These are phyloP conservation scores for Buddleja alternifolia DNA, from an alignment of 257 asterid species.

Conservation along the genomic window DNA sequence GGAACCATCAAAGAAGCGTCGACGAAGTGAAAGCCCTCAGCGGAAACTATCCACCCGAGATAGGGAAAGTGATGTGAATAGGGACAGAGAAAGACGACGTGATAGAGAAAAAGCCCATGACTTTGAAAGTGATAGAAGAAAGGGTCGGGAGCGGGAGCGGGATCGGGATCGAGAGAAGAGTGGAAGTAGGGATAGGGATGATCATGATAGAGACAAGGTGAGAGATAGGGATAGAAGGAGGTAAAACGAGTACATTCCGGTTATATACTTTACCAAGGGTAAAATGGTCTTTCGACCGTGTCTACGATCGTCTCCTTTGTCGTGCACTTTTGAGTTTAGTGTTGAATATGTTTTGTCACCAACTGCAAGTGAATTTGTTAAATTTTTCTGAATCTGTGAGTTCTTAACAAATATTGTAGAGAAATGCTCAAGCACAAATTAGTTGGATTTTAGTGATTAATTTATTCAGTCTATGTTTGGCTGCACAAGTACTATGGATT, in stretches of 20 bases:
- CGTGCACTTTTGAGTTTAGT: no score
- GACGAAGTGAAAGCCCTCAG: constrained; percentile 65
- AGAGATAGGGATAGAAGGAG: constrained; percentile 59
- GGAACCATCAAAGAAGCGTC: constrained; percentile 58
- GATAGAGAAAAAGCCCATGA: constrained; percentile 48
- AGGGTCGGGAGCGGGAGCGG: constrained; percentile 37
- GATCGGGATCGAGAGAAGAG: constrained; percentile 53
- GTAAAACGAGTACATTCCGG: constrained; percentile 35
- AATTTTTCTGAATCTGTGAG: no score
- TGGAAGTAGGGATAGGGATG: constrained; percentile 71
- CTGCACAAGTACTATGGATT: no score
- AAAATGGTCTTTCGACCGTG: no score
- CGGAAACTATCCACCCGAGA: constrained; percentile 53
- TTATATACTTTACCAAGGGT: background rate
- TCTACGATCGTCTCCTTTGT: no score
- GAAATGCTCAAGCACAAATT: background rate
- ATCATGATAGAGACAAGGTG: constrained; percentile 61
- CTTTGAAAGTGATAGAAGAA: constrained; percentile 37
- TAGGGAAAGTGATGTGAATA: constrained; percentile 47
- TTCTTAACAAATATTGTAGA: background rate
- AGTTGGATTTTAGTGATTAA: background rate
- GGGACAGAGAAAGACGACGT: constrained; percentile 53
- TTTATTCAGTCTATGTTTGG: background rate
- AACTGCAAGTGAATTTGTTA: no score
- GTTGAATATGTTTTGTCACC: no score